Conservation (phyloP, 1,284 basidiomycete genomes). For the Papiliotrema laurentii region DNA sequence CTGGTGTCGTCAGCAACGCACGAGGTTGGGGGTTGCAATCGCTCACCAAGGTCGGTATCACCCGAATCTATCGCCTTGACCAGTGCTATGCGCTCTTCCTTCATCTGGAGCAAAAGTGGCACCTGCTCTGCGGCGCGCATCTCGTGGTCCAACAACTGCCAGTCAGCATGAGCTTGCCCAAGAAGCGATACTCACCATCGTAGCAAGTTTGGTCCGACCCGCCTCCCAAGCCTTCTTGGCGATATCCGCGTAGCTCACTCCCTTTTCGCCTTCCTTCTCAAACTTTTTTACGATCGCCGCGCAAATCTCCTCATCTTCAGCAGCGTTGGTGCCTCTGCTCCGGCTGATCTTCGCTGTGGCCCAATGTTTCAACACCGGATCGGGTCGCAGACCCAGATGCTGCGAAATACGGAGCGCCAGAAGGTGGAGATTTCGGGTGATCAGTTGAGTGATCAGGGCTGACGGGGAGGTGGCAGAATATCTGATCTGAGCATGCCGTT, state of each 20-base stretch:
- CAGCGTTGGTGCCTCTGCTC: conserved; percentile 58
- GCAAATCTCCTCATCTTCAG: conserved; percentile 66
- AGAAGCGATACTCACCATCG: conserved; percentile 58
- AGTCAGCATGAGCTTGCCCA: not conserved
- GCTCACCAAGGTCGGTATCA: conserved; percentile 85
- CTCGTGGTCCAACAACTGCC: conserved; percentile 85
- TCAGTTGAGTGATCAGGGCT: conserved; percentile 75
- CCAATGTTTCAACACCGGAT: conserved; percentile 91
- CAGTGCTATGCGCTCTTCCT: conserved; percentile 83
- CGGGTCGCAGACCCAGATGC: conserved; percentile 75
- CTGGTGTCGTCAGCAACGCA: conserved; percentile 48
- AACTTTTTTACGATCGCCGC: conserved; percentile 83
- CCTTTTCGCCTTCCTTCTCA: conserved; percentile 52
- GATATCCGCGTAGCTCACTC: conserved; percentile 89
- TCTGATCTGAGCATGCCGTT: conserved; percentile 47
- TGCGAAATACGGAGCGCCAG: conserved; percentile 87
- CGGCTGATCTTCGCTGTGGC: conserved; percentile 83
- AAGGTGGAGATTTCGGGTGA: conserved; percentile 82
- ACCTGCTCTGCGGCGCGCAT: conserved; percentile 86
- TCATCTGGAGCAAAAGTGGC: conserved; percentile 86
- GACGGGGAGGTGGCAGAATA: conserved; percentile 71
- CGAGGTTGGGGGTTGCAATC: not conserved
- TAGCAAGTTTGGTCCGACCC: conserved; percentile 78
- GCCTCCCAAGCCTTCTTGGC: conserved; percentile 91
- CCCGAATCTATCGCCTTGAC: conserved; percentile 89